Evolutionary conservation across 2,329 filamentous ascomycete species (phyloP), one percentile per base, ranked within the genome.

Genomic region (Diplodia mutila): DNA sequence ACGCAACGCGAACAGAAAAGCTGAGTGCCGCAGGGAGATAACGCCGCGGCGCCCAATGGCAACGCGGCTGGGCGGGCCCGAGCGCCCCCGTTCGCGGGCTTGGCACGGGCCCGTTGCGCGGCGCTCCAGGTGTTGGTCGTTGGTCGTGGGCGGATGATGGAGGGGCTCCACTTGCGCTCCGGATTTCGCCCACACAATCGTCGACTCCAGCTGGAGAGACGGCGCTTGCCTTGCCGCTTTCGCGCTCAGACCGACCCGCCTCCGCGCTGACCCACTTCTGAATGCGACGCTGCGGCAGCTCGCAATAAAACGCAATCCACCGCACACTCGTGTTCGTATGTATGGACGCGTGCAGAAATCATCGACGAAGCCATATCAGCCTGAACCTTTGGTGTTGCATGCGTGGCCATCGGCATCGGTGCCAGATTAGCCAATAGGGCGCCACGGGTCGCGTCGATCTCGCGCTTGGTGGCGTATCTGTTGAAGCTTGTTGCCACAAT

Each of bases 171-270:
- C 59, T 5, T 18, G 42, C 11, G 59, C 59, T 63, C 59, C 59
- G 59, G 59, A 51, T 63, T 63, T 21, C 18, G 39, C 57, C 57
- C 57, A 34, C 57, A 61, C 39, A 61, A 16, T 61, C 39, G 27
- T 37, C 29, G 42, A 18, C 59, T 51, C 46, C 59, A 63, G 46
- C 23, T 49, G 59, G 59, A 25, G 59, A 63, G 46, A 12, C 57
- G 57, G 57, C 57, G 57, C 57, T 61, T 29, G 39, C 37, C 32
- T 49, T 61, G 57, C 57, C 57, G 57, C n/a, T 48, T 48, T 61
- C 57, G 39, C n/a, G 42, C 46, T 29, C 42, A 63, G 57, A 34
- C 57, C 59, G 42, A 51, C 27, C 57, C 57, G 57, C 25, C 57
- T 51, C 59, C 59, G 21, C 42, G 42, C 46, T 42, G 59, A 63